Percentiles rank a stretch among this genome's conserved stretches.
These are phyloP conservation scores for Amanita fuliginea DNA, from an alignment of 768 basidiomycete genomes.

Conservation along the genomic window DNA sequence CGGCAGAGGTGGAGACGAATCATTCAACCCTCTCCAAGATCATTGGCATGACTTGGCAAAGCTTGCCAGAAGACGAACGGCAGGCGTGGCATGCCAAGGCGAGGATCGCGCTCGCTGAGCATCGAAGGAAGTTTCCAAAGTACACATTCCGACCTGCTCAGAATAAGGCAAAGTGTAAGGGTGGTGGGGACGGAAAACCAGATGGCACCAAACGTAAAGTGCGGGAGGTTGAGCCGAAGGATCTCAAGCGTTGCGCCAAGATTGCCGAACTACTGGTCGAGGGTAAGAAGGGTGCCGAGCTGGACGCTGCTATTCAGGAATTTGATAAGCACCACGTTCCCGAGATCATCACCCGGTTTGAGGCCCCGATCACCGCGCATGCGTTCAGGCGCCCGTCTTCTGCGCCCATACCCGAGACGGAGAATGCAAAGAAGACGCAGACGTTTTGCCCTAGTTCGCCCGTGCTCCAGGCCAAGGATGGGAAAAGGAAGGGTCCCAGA, in stretches of 20 bases:
- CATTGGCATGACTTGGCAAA: slow-evolving; percentile 74
- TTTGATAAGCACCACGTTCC: slow-evolving; percentile 44
- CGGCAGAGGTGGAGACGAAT: slow-evolving; percentile 66
- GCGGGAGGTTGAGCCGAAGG: slow-evolving; percentile 52
- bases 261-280: slow-evolving; percentile 54
- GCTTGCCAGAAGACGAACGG: slow-evolving; percentile 58
- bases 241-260: slow-evolving; percentile 52
- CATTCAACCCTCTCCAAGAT: slow-evolving; percentile 78
- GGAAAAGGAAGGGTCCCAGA: slow-evolving; percentile 16
- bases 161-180: slow-evolving; percentile 25
- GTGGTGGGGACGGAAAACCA: not conserved
- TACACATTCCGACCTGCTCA: slow-evolving; percentile 67
- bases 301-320: slow-evolving; percentile 43
- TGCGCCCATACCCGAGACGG: slow-evolving; percentile 26
- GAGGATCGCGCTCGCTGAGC: slow-evolving; percentile 58
- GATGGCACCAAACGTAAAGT: slow-evolving; percentile 38
- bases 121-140: slow-evolving; percentile 63
- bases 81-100: slow-evolving; percentile 68
- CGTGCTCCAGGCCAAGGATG: slow-evolving; percentile 6
- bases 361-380: slow-evolving; percentile 58
- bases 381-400: slow-evolving; percentile 52
- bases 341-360: slow-evolving; percentile 61
- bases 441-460: slow-evolving; percentile 22
- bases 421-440: slow-evolving; percentile 15
- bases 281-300: slow-evolving; percentile 43